These are phyloP conservation scores for Xylaria sp. DNA, from an alignment of 495 filamentous ascomycete genomes.

Conservation along the genomic window DNA sequence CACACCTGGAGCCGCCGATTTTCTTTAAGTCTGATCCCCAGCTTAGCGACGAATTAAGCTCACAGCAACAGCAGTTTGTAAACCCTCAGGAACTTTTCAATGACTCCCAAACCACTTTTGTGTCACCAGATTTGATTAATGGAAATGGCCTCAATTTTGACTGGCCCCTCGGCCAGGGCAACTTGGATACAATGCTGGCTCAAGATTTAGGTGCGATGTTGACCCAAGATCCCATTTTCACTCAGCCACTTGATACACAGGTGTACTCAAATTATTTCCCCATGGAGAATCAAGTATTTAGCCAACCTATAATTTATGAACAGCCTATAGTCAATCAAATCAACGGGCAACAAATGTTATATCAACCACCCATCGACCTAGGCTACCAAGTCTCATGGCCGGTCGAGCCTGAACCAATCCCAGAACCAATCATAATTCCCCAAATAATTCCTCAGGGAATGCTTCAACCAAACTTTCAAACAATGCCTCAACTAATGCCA, in stretches of 20 bases:
- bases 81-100: background rate
- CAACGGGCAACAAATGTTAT: background rate
- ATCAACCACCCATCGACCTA: background rate
- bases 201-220: background rate
- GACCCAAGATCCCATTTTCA: background rate
- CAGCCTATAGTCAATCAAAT: background rate
- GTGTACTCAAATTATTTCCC: background rate
- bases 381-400: conserved; percentile 1
- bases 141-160: background rate
- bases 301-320: background rate
- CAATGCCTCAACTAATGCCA: background rate
- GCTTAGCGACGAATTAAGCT: background rate
- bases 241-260: background rate
- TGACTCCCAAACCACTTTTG: background rate
- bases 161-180: background rate
- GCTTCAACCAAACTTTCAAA: background rate
- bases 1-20: background rate
- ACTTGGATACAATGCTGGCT: background rate
- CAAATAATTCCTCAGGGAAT: background rate
- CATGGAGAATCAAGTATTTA: background rate
- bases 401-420: background rate
- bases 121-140: background rate
- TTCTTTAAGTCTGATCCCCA: background rate
- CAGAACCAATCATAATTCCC: background rate
- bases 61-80: background rate